Conservation (phyloP, 352 stramenopile genomes). For the Globisporangium heterothallicum region DNA sequence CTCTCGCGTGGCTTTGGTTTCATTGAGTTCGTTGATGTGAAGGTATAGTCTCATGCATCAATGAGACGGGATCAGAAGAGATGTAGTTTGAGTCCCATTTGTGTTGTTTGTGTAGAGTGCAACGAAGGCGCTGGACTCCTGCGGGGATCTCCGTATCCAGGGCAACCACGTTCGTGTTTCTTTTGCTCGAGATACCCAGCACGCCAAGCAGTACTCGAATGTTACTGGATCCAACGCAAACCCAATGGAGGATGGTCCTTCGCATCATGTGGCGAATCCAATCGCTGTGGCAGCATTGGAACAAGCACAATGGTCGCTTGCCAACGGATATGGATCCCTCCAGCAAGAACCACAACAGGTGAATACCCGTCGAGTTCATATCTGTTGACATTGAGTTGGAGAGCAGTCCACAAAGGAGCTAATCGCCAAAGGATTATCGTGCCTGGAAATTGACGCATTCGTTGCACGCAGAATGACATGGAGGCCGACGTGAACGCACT, state of each 20-base stretch:
- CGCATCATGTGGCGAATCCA: conserved; percentile 24
- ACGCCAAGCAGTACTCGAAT: conserved; percentile 17
- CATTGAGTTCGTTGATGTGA: conserved; percentile 62
- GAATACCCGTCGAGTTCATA: conserved; percentile 5
- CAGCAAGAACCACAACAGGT: conserved; percentile 11
- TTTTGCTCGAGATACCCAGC: conserved; percentile 44
- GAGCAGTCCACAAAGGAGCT: conserved; percentile 13
- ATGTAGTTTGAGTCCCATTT: conserved; percentile 2
- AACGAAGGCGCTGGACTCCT: conserved; percentile 24
- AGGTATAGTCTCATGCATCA: conserved; percentile 28
- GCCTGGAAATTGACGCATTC: conserved; percentile 1
- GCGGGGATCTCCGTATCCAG: conserved; percentile 28
- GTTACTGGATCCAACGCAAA: not conserved
- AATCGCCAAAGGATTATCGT: conserved; percentile 11
- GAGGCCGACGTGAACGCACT: conserved; percentile 58
- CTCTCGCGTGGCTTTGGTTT: conserved; percentile 73
- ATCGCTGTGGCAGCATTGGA: conserved; percentile 63
- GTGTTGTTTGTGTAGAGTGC: conserved; percentile 19
- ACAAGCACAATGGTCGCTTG: conserved; percentile 79
- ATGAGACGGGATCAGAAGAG: not conserved
- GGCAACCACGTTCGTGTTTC: conserved; percentile 43
- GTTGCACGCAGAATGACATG: conserved; percentile 21
- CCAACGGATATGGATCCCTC: conserved; percentile 39
- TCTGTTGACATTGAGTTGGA: conserved; percentile 25
- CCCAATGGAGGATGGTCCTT: conserved; percentile 1